Conservation (phyloP, 768 basidiomycete species). For the Gyrodon lividus region DNA sequence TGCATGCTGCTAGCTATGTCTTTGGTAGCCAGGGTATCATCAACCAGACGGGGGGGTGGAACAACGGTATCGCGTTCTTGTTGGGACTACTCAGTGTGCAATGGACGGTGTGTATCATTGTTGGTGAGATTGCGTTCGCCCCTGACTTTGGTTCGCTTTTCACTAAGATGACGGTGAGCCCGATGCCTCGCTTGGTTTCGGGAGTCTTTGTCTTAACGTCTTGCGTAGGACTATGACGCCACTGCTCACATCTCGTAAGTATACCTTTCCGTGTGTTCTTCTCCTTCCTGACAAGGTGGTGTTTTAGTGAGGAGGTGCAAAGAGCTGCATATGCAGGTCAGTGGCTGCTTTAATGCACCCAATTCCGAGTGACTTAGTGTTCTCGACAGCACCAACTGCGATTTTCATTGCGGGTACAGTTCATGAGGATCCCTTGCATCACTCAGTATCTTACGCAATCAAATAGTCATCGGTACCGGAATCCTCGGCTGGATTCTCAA, state of each 20-base stretch:
- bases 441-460: neutral
- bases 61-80: constrained; percentile 76
- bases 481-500: constrained; percentile 85
- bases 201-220: neutral
- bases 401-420: constrained; percentile 54
- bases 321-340: constrained; percentile 75
- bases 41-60: constrained; percentile 81
- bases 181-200: neutral
- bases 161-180: constrained; percentile 54
- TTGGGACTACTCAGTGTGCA: constrained; percentile 86
- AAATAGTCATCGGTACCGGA: constrained; percentile 67
- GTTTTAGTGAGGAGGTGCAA: constrained; percentile 68
- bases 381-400: constrained; percentile 46
- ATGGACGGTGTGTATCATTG: constrained; percentile 63
- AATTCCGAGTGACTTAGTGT: neutral
- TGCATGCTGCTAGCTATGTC: constrained; percentile 79
- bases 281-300: constrained; percentile 1
- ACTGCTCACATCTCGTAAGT: constrained; percentile 79
- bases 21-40: constrained; percentile 73
- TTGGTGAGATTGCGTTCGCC: neutral
- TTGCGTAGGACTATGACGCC: constrained; percentile 69
- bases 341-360: constrained; percentile 27
- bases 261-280: neutral
- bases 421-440: neutral
- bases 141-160: neutral